phyloP scores from a whole-genome alignment of 495 filamentous ascomycete species.

The Pseudomonodictys pantanalensis region DNA sequence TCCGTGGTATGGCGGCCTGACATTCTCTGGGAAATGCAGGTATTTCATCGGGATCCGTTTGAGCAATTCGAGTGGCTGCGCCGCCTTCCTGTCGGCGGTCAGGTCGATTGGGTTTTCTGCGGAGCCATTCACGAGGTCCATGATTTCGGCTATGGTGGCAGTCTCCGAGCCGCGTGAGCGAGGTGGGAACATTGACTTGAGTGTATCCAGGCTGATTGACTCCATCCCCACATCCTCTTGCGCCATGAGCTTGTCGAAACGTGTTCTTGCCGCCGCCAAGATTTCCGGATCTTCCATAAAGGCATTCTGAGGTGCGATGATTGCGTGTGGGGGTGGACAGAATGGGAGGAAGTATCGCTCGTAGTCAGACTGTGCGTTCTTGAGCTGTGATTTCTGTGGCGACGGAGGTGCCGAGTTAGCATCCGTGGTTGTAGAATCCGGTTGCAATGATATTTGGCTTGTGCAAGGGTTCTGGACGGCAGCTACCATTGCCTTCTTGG shows the following conservation, averaged over 20 bases:
- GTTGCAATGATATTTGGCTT: conserved; percentile 37
- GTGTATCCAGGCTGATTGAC: conserved; percentile 1
- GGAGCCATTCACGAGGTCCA: conserved; percentile 46
- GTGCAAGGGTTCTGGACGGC: conserved; percentile 19
- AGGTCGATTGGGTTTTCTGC: conserved; percentile 47
- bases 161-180: conserved; percentile 51
- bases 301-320: conserved; percentile 33
- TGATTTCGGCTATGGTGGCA: conserved; percentile 63
- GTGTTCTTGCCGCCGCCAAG: conserved; percentile 13
- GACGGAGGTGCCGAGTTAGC: conserved; percentile 25
- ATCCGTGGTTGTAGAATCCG: conserved; percentile 29
- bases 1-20: conserved; percentile 85
- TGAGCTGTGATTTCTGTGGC: conserved; percentile 35
- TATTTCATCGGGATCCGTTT: conserved; percentile 68
- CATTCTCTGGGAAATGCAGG: conserved; percentile 79
- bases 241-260: conserved; percentile 14
- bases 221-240: background rate
- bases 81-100: conserved; percentile 36
- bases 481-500: conserved; percentile 10
- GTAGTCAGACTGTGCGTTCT: conserved; percentile 56
- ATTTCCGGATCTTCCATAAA: conserved; percentile 17
- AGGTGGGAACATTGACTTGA: conserved; percentile 28
- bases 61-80: conserved; percentile 54
- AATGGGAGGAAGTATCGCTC: conserved; percentile 73
- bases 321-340: conserved; percentile 46